Conservation (phyloP, 1,139 yeast species). For the Geotrichum aggregatum region DNA sequence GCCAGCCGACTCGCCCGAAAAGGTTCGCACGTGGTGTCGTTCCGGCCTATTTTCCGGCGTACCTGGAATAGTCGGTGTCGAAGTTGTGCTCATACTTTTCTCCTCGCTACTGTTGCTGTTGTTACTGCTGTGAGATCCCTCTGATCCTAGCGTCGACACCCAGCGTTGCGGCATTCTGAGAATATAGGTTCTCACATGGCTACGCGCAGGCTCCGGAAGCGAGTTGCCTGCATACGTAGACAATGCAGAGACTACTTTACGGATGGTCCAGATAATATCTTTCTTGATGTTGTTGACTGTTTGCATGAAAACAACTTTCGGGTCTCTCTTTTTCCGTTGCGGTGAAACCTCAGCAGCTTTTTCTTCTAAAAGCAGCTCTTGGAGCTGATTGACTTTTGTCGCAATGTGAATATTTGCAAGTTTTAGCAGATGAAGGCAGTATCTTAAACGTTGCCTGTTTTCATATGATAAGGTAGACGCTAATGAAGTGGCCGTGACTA, state of each 20-base stretch:
- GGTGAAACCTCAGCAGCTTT: conserved; percentile 29
- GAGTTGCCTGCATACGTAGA: conserved; percentile 78
- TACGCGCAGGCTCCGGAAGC: conserved; percentile 77
- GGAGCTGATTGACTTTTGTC: conserved; percentile 58
- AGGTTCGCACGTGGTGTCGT: conserved; percentile 5
- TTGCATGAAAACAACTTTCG: conserved; percentile 23
- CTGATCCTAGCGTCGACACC: conserved; percentile 38
- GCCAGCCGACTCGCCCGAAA: neutral
- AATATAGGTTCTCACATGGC: conserved; percentile 75
- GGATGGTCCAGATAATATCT: conserved; percentile 83
- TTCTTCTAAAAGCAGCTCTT: conserved; percentile 48
- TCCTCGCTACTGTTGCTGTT: conserved; percentile 52
- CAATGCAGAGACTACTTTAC: conserved; percentile 78
- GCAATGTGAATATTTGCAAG: conserved; percentile 72
- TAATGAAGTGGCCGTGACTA: conserved; percentile 43
- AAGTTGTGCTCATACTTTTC: conserved; percentile 50
- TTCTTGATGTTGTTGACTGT: conserved; percentile 53
- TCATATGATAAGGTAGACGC: conserved; percentile 52
- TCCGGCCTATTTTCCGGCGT: neutral
- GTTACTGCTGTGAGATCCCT: conserved; percentile 30
- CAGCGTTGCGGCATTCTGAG: conserved; percentile 69
- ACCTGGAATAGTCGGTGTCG: neutral
- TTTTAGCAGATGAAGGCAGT: conserved; percentile 67
- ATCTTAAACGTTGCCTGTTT: conserved; percentile 64
- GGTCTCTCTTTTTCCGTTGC: conserved; percentile 22